These are phyloP conservation scores for Diplotaxis tenuifolia DNA, from an alignment of 345 rosid genomes.

Conservation along the genomic window DNA sequence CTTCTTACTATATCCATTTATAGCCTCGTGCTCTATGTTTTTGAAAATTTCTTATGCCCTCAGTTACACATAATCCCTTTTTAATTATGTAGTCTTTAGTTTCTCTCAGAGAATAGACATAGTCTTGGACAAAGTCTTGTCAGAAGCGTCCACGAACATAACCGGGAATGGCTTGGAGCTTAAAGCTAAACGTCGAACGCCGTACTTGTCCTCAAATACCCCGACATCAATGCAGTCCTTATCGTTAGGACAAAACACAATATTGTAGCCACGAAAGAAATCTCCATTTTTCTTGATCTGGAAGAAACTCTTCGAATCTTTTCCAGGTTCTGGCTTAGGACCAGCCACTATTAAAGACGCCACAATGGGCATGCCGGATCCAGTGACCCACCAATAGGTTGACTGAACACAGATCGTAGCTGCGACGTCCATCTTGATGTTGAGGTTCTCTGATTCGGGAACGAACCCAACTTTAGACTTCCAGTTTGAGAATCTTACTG, in stretches of 20 bases:
- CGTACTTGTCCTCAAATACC: constrained; percentile 37
- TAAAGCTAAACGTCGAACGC: constrained; percentile 48
- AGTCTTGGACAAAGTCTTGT: background rate
- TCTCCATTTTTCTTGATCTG: constrained; percentile 31
- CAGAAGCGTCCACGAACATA: constrained; percentile 7
- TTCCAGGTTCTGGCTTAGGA: constrained; percentile 39
- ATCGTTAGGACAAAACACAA: constrained; percentile 44
- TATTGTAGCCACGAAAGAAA: constrained; percentile 38
- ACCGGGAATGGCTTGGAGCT: constrained; percentile 49
- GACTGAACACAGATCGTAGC: constrained; percentile 5
- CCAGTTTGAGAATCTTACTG: constrained; percentile 23
- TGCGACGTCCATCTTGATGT: background rate
- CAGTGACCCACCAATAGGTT: constrained; percentile 12
- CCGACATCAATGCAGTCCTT: constrained; percentile 32
- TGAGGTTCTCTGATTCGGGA: background rate
- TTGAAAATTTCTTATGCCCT: too few relatives aligned
- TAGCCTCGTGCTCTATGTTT: too few relatives aligned
- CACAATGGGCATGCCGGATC: background rate
- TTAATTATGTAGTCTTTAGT: background rate
- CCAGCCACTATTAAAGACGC: constrained; percentile 35
- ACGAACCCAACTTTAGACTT: background rate
- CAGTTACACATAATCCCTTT: too few relatives aligned
- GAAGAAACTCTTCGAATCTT: constrained; percentile 43
- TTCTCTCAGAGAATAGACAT: background rate
- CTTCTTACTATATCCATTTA: too few relatives aligned